Percentiles rank a stretch among this genome's conserved stretches.
Conservation (phyloP, 768 basidiomycete genomes). For the Lanmaoa pseudosensibilis region DNA sequence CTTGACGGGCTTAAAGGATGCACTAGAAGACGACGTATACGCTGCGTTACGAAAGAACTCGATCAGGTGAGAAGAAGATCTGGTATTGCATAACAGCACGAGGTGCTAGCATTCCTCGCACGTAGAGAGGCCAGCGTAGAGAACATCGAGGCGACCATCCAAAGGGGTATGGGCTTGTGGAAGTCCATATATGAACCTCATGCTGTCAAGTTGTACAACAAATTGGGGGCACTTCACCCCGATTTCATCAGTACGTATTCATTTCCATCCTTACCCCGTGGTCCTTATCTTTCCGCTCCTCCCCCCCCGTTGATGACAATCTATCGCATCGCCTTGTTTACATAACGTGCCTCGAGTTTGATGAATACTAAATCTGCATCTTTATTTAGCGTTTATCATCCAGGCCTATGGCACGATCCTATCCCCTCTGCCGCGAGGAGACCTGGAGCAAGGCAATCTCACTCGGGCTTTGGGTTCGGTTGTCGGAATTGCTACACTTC, state of each 20-base stretch:
- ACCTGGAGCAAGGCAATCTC: conserved; percentile 76
- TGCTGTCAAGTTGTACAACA: conserved; percentile 84
- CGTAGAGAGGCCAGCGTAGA: conserved; percentile 57
- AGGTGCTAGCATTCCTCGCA: conserved; percentile 24
- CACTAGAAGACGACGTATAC: conserved; percentile 81
- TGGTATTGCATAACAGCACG: conserved; percentile 16
- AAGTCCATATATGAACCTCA: conserved; percentile 87
- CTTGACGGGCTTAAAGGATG: conserved; percentile 72
- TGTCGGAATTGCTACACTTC: conserved; percentile 80
- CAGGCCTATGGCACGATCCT: conserved; percentile 81
- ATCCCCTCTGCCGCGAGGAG: conserved; percentile 67
- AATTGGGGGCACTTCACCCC: conserved; percentile 85
- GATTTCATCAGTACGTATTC: conserved; percentile 84
- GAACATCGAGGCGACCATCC: conserved; percentile 67
- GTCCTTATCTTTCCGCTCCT: conserved; percentile 28
- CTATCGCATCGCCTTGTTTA: conserved; percentile 30
- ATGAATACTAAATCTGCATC: conserved; percentile 28
- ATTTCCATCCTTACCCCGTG: conserved; percentile 33
- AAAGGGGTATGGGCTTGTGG: conserved; percentile 75
- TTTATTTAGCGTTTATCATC: conserved; percentile 74
- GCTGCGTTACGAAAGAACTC: conserved; percentile 63
- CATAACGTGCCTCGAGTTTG: conserved; percentile 34
- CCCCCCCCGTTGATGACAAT: conserved; percentile 27
- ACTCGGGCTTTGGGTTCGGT: conserved; percentile 83
- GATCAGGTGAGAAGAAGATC: conserved; percentile 53